phyloP scores from a whole-genome alignment of 441 rosid genomes.

The Eugenia klotzschiana region DNA sequence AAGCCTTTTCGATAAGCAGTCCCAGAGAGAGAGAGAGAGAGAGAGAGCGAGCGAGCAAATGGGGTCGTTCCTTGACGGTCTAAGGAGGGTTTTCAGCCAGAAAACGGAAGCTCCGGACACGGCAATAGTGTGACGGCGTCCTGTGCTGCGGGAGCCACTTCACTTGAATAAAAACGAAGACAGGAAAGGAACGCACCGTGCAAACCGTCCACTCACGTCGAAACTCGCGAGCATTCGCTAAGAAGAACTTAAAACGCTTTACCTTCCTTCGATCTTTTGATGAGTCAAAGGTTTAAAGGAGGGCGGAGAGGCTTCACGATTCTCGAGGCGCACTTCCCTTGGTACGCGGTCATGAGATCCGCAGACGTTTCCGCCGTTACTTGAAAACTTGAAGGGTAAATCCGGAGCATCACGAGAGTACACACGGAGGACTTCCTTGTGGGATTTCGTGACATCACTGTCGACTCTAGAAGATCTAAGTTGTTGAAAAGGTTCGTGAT shows the following conservation, averaged over 20 bases:
- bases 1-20: background rate
- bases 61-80: background rate
- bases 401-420: background rate
- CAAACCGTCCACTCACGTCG: background rate
- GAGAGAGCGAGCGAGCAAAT: background rate
- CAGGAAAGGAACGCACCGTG: background rate
- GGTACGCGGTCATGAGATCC: background rate
- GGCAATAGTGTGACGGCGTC: background rate
- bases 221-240: background rate
- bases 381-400: background rate
- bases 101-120: background rate
- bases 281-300: background rate
- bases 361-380: background rate
- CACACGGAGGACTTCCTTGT: fast-evolving
- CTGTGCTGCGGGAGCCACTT: background rate
- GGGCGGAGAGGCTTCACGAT: background rate
- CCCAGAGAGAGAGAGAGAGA: background rate
- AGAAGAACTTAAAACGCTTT: background rate
- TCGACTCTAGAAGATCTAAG: background rate
- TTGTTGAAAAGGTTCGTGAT: fast-evolving
- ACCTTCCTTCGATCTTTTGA: background rate
- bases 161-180: background rate
- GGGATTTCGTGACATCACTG: background rate
- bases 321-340: background rate
- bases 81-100: background rate